These are phyloP conservation scores for Euphorbia tirucalli DNA, from an alignment of 345 rosid genomes.

Conservation along the genomic window DNA sequence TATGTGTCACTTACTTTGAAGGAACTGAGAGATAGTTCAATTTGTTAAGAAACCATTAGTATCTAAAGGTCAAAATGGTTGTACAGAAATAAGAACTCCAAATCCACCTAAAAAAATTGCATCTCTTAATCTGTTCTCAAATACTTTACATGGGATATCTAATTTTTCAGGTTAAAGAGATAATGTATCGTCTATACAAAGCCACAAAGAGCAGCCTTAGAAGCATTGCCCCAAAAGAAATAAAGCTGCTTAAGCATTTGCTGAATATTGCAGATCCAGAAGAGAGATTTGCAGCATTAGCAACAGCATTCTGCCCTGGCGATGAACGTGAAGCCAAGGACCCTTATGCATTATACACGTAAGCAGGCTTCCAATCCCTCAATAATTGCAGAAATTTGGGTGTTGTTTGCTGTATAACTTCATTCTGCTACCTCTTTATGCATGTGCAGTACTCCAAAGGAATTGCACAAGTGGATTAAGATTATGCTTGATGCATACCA, in stretches of 20 bases:
- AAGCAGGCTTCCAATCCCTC: conserved; percentile 23
- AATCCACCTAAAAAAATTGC: background rate
- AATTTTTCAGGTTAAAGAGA: conserved; percentile 69
- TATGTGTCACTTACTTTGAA: background rate
- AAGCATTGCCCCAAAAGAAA: conserved; percentile 86
- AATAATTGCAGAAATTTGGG: background rate
- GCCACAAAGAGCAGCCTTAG: conserved; percentile 81
- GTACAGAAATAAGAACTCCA: background rate
- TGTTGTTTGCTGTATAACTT: conserved; percentile 1
- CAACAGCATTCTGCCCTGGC: conserved; percentile 81
- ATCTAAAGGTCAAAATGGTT: background rate
- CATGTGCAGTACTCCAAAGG: conserved; percentile 71
- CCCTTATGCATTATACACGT: conserved; percentile 78
- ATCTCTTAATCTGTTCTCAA: background rate
- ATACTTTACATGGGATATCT: conserved; percentile 3
- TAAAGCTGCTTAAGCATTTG: conserved; percentile 75
- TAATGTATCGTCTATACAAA: conserved; percentile 76
- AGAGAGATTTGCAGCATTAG: conserved; percentile 90
- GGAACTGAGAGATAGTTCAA: background rate
- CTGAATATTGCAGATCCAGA: conserved; percentile 91
- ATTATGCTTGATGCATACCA: conserved; percentile 85
- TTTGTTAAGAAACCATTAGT: background rate
- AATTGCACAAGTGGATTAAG: conserved; percentile 89
- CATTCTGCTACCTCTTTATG: background rate
- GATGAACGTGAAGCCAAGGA: conserved; percentile 67